A percentile compares a stretch with the other conserved stretches of the same genome.
These are phyloP conservation scores for Zychaea mexicana DNA, from an alignment of 371 early-diverging fungal species.

Conservation along the genomic window DNA sequence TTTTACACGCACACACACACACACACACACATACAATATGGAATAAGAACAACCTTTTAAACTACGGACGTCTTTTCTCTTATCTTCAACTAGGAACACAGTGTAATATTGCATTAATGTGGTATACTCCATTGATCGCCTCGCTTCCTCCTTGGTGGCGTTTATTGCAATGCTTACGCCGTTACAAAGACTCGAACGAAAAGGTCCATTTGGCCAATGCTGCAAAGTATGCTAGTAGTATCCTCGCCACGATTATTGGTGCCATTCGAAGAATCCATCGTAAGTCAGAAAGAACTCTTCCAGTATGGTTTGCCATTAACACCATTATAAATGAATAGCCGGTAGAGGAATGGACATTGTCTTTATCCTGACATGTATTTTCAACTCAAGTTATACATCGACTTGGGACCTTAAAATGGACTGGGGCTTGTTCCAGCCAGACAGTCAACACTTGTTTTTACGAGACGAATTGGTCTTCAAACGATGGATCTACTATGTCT, in stretches of 20 bases:
- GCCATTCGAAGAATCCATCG: conserved; percentile 33
- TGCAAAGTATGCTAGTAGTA: conserved; percentile 46
- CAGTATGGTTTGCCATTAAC: too few relatives aligned
- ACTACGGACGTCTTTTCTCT: too few relatives aligned
- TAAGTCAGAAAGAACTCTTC: too few relatives aligned
- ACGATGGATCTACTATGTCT: conserved; percentile 69
- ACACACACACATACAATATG: too few relatives aligned
- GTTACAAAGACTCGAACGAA: conserved; percentile 59
- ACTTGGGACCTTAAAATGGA: conserved; percentile 90
- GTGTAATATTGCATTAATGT: conserved; percentile 65
- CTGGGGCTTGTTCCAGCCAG: conserved; percentile 77
- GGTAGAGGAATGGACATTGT: conserved; percentile 27
- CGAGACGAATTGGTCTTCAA: conserved; percentile 70
- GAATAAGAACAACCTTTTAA: neutral
- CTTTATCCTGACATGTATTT: conserved; percentile 58
- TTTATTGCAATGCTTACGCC: conserved; percentile 70
- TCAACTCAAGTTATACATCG: conserved; percentile 66
- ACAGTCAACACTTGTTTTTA: conserved; percentile 59
- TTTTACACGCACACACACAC: too few relatives aligned
- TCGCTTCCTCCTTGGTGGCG: conserved; percentile 72
- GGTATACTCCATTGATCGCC: conserved; percentile 63
- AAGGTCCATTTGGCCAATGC: conserved; percentile 72
- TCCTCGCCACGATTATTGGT: conserved; percentile 29
- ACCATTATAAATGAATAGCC: too few relatives aligned
- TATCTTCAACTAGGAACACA: conserved; percentile 6